phyloP scores from a whole-genome alignment of 768 basidiomycete genomes.

The Thelephora aurantiotincta region DNA sequence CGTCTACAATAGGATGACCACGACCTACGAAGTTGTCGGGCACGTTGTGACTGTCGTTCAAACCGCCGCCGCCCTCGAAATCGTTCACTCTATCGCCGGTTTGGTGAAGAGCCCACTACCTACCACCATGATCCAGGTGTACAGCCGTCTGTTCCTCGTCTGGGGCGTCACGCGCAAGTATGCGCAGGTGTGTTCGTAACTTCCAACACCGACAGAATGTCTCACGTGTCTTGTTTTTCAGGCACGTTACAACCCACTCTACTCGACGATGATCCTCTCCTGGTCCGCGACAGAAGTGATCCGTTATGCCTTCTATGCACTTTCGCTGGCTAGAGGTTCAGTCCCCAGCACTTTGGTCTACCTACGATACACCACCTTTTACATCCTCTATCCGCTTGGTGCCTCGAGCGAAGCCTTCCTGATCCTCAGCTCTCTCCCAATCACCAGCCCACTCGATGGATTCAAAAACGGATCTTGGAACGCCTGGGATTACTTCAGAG shows the following conservation, averaged over 20 bases:
- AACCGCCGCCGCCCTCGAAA: conserved; percentile 71
- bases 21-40: conserved; percentile 52
- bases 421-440: conserved; percentile 62
- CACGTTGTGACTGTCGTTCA: conserved; percentile 58
- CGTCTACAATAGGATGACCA: conserved; percentile 34
- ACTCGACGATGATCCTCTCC: conserved; percentile 82
- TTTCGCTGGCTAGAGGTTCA: conserved; percentile 35
- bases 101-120: conserved; percentile 66
- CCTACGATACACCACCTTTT: conserved; percentile 88
- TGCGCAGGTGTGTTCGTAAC: conserved; percentile 31
- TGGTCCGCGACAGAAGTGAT: conserved; percentile 90
- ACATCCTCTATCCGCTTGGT: conserved; percentile 85
- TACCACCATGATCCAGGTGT: conserved; percentile 71
- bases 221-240: conserved; percentile 13
- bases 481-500: conserved; percentile 41
- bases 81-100: conserved; percentile 65
- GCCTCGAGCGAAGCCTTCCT: conserved; percentile 85
- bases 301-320: conserved; percentile 81
- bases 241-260: conserved; percentile 65
- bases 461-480: conserved; percentile 31
- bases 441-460: conserved; percentile 20
- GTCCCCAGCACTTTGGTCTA: conserved; percentile 39
- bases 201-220: conserved; percentile 2
- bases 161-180: conserved; percentile 72
- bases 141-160: conserved; percentile 67